Percentiles rank a stretch among this genome's conserved stretches.
Evolutionary conservation across 305 asterid species (phyloP).

Genomic region (Fraxinus xanthoxyloides): DNA sequence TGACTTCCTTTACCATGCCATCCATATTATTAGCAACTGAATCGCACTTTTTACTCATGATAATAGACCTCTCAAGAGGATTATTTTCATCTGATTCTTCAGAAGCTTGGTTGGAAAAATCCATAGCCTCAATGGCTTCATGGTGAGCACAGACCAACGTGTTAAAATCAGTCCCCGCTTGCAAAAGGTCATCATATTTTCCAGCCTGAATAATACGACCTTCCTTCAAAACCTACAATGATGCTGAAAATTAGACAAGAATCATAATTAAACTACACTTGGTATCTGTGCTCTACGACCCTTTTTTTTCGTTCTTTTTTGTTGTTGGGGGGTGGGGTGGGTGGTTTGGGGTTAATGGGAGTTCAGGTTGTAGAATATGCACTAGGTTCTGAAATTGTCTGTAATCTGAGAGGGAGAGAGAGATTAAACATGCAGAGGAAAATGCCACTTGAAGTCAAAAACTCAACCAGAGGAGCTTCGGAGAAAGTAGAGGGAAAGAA

Average conservation of each 20-base stretch:
- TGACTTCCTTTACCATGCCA: constrained; percentile 56
- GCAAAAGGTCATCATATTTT: constrained; percentile 88
- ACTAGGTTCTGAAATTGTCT: background rate
- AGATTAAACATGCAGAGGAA: background rate
- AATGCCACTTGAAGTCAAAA: background rate
- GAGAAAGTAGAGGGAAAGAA: background rate
- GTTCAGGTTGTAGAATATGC: constrained; percentile 5
- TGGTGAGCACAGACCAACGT: constrained; percentile 90
- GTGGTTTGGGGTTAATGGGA: background rate
- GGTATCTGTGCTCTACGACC: background rate
- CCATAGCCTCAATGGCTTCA: constrained; percentile 98
- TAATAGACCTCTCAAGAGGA: constrained; percentile 47
- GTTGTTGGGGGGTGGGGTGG: background rate
- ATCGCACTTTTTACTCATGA: constrained; percentile 54
- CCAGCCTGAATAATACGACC: constrained; percentile 92
- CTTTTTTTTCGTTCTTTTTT: background rate
- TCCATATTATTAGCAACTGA: constrained; percentile 54
- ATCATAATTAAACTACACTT: background rate
- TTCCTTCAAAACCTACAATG: constrained; percentile 77
- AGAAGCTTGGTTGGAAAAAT: constrained; percentile 52
- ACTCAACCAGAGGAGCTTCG: background rate
- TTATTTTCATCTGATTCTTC: constrained; percentile 60
- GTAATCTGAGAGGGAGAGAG: background rate
- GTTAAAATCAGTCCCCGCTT: constrained; percentile 90
- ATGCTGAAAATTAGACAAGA: constrained; percentile 13